These are phyloP conservation scores for Trichocladium antarcticum DNA, from an alignment of 495 filamentous ascomycete species.

Conservation along the genomic window DNA sequence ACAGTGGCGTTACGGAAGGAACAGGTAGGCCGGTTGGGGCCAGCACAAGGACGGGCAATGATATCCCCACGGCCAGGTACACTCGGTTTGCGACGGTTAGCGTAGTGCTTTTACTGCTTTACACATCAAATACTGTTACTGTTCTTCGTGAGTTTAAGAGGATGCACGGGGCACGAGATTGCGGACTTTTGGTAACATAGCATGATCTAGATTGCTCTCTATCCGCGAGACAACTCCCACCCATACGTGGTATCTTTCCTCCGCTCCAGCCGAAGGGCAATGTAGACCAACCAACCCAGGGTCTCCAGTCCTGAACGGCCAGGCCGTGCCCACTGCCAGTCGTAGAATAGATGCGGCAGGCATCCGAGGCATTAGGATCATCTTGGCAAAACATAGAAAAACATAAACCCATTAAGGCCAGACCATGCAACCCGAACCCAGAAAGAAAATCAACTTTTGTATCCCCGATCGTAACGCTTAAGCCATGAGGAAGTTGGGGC, in stretches of 20 bases:
- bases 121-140: no score
- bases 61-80: no score
- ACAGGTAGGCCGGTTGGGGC: not conserved
- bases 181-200: not conserved
- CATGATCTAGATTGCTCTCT: constrained; percentile 22
- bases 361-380: not conserved
- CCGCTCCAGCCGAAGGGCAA: constrained; percentile 13
- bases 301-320: constrained; percentile 24
- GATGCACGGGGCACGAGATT: no score
- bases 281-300: constrained; percentile 17
- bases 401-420: constrained; percentile 25
- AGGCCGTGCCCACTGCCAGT: constrained; percentile 13
- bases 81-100: no score
- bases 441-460: constrained; percentile 30
- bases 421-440: constrained; percentile 28
- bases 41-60: not conserved
- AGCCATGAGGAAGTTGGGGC: constrained; percentile 13
- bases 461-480: constrained; percentile 21
- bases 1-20: constrained; percentile 2
- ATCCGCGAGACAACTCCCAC: constrained; percentile 18
- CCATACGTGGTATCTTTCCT: constrained; percentile 21
- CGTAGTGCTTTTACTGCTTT: no score
- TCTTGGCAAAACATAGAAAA: not conserved
- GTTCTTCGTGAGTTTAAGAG: no score
- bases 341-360: constrained; percentile 16